Evolutionary conservation across 352 stramenopile genomes (phyloP).

Genomic region (Pythium grandisporangium): DNA sequence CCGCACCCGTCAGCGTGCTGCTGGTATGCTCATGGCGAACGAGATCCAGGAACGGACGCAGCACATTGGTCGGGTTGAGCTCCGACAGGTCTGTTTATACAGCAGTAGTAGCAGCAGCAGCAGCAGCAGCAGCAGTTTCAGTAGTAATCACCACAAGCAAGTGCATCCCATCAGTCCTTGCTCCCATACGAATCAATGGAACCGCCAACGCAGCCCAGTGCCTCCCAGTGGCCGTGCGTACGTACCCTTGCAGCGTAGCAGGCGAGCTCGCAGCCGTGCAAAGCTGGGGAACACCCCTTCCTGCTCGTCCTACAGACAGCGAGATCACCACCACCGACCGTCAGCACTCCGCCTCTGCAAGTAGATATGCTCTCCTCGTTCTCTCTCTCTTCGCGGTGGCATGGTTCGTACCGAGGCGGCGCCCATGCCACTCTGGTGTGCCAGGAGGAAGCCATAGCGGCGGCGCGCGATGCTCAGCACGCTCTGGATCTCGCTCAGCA

Average conservation of each 20-base stretch:
- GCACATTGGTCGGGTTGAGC: slow-evolving; percentile 38
- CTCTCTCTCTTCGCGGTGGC: background rate
- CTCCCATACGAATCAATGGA: no score
- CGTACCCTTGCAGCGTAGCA: slow-evolving; percentile 51
- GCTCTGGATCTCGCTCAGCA: slow-evolving; percentile 70
- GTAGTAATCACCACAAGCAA: no score
- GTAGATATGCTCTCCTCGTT: no score
- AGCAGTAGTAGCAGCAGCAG: no score
- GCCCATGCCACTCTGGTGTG: slow-evolving; percentile 2
- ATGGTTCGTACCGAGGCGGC: slow-evolving; percentile 1
- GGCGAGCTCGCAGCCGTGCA: slow-evolving; percentile 36
- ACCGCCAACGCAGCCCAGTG: no score
- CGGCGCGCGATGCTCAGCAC: slow-evolving; percentile 50
- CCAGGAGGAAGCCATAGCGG: slow-evolving; percentile 42
- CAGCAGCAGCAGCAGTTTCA: no score
- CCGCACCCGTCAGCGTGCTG: slow-evolving; percentile 88
- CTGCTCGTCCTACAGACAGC: slow-evolving; percentile 24
- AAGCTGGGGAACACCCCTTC: slow-evolving; percentile 60
- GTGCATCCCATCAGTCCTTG: no score
- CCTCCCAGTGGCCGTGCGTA: no score
- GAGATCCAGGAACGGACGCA: slow-evolving; percentile 94
- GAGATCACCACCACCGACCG: background rate
- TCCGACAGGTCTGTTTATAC: slow-evolving; percentile 35
- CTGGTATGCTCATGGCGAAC: slow-evolving; percentile 90
- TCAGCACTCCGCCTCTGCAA: no score